Evolutionary conservation across 2,329 filamentous ascomycete species (phyloP).

Genomic region (Colletotrichum sp.): DNA sequence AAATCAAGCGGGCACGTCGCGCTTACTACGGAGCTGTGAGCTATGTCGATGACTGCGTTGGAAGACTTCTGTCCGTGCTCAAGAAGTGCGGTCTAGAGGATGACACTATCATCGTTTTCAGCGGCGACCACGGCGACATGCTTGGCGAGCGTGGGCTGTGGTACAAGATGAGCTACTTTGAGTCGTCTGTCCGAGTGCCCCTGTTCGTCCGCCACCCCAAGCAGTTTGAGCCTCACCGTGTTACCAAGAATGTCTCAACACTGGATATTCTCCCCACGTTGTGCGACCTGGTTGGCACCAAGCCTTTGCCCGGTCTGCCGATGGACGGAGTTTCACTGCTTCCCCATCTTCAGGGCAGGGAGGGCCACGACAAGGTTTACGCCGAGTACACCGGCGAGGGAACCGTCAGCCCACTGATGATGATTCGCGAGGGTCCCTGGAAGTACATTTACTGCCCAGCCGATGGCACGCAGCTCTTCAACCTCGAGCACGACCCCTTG

Average conservation of each 20-base stretch:
- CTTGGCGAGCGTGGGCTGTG: slow-evolving; percentile 89
- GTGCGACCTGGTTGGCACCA: slow-evolving; percentile 79
- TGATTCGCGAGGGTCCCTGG: slow-evolving; percentile 90
- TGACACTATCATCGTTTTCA: slow-evolving; percentile 91
- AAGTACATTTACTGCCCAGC: slow-evolving; percentile 89
- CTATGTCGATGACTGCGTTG: slow-evolving; percentile 93
- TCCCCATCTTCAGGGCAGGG: slow-evolving; percentile 72
- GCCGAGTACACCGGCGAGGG: slow-evolving; percentile 96
- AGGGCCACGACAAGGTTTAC: slow-evolving; percentile 85
- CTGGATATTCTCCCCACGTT: slow-evolving; percentile 90
- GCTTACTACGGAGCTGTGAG: slow-evolving; percentile 94
- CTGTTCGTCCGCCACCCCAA: slow-evolving; percentile 84
- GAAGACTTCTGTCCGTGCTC: slow-evolving; percentile 78
- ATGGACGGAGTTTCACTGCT: slow-evolving; percentile 85
- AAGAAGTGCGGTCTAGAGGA: slow-evolving; percentile 81
- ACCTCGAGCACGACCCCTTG: slow-evolving; percentile 75
- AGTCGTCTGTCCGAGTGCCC: slow-evolving; percentile 88
- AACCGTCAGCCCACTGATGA: slow-evolving; percentile 86
- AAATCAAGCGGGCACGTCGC: slow-evolving; percentile 82
- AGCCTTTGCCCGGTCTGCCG: slow-evolving; percentile 73
- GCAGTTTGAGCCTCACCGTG: slow-evolving; percentile 75
- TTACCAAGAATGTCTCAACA: slow-evolving; percentile 86
- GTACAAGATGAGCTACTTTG: slow-evolving; percentile 99
- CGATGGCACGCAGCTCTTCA: slow-evolving; percentile 85
- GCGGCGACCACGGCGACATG: slow-evolving; percentile 95